Evolutionary conservation across 1,139 yeast species (phyloP), one percentile per base, ranked within the genome.

Genomic region (Tardiomyces digboiensis): DNA sequence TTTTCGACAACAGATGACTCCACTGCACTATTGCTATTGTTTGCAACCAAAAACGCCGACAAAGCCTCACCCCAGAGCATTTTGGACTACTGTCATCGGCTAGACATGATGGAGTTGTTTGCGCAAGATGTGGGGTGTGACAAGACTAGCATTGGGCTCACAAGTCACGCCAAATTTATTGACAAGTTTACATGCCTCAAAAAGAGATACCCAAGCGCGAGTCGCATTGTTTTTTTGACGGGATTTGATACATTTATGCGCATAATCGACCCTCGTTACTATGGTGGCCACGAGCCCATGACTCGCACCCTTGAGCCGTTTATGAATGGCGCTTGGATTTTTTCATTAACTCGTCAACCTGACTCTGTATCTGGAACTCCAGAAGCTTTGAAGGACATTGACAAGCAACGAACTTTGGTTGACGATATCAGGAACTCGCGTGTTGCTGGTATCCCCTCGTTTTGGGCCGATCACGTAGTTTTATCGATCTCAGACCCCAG

Each of bases 31-130:
- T 51, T 78, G 22, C 57, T 79, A 7, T 56, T 86, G 49, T 64
- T 88, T 22, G 79, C 94, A 0, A 76, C 85, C 3, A 78, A 79
- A 44, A 88, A 88, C 62, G 95, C 91, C 1, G 97, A 88, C 59
- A 87, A 87, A 57, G 57, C 65, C 6, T 60, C 57, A 2, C 76
- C 75, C 0, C 64, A 26, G 14, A 16, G 14, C 10, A 16, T 26
- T n/a, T 16, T 26, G 5, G 14, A 8, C 33, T 26, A 26, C 10
- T 76, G 72, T 39, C 69, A 74, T 46, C 63, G 96, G 40, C 57
- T 84, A 22, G 74, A 72, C 29, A 82, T 87, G 95, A 83, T 88
- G 79, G 62, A 69, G 42, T 49, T 72, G 21, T 64, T 83, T 70
- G 78, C 82, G 1, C 59, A 70, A 18, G 61, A 66, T 45, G 56